phyloP scores from a whole-genome alignment of 805 yeast genomes.

The Isabelozyma heimii region DNA sequence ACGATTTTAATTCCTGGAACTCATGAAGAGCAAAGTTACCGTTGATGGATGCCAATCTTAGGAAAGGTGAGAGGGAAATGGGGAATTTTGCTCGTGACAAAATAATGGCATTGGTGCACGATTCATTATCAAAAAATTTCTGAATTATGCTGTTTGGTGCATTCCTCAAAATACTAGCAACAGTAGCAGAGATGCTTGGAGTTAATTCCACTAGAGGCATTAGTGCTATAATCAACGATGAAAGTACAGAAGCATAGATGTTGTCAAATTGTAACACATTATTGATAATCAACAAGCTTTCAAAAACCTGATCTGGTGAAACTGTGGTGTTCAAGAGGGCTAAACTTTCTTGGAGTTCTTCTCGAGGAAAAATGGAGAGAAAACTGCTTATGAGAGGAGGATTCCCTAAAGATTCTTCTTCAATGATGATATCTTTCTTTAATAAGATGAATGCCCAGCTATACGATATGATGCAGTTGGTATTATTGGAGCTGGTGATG shows the following conservation, averaged over 20 bases:
- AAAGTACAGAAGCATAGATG: conserved; percentile 48
- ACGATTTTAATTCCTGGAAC: conserved; percentile 57
- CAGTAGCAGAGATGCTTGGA: conserved; percentile 41
- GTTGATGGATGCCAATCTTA: conserved; percentile 60
- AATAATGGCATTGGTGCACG: conserved; percentile 42
- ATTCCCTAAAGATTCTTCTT: conserved; percentile 29
- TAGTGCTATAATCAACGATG: conserved; percentile 42
- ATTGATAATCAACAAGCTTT: conserved; percentile 40
- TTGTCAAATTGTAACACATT: conserved; percentile 46
- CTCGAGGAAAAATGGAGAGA: conserved; percentile 13
- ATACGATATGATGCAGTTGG: conserved; percentile 53
- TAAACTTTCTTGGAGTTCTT: conserved; percentile 18
- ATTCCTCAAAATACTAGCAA: conserved; percentile 38
- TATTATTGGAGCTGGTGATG: conserved; percentile 30
- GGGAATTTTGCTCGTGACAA: conserved; percentile 78
- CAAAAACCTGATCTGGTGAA: conserved; percentile 43
- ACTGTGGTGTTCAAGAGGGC: conserved; percentile 37
- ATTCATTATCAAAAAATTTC: conserved; percentile 45
- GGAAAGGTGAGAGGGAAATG: conserved; percentile 53
- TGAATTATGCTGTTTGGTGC: conserved; percentile 46
- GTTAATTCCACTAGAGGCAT: conserved; percentile 49
- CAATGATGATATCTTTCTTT: conserved; percentile 47
- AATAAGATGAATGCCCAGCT: conserved; percentile 66
- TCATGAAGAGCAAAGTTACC: conserved; percentile 67
- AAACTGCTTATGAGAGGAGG: conserved; percentile 12